Evolutionary conservation across 1,284 basidiomycete species (phyloP).

Genomic region (Fistulinella staudtii): DNA sequence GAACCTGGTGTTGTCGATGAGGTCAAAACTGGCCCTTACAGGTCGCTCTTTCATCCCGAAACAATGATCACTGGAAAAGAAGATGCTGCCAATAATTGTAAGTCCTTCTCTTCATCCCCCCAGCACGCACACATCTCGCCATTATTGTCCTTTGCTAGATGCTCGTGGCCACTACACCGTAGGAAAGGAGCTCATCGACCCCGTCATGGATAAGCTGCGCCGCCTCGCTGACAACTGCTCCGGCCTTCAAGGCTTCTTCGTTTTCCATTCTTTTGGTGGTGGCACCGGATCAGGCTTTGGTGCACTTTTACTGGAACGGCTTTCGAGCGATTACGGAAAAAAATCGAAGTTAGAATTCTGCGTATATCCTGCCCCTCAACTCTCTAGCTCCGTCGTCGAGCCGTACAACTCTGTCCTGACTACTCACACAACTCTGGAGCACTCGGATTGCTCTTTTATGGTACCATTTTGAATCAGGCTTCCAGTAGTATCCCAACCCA

Average conservation of each 20-base stretch:
- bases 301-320: slow-evolving; percentile 92
- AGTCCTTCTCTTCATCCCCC: slow-evolving; percentile 33
- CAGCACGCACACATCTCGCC: slow-evolving; percentile 10
- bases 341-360: slow-evolving; percentile 99
- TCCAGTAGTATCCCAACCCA: slow-evolving; percentile 2
- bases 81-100: slow-evolving; percentile 99
- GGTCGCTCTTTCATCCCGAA: slow-evolving; percentile 97
- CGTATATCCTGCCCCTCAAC: slow-evolving; percentile 93
- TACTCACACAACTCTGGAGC: slow-evolving; percentile 98
- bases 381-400: slow-evolving; percentile 97
- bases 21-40: slow-evolving; percentile 92
- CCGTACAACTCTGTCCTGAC: slow-evolving; percentile 99
- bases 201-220: slow-evolving; percentile 94
- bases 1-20: slow-evolving; percentile 97
- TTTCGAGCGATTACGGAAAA: slow-evolving; percentile 98
- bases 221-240: slow-evolving; percentile 97
- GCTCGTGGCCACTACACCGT: slow-evolving; percentile 98
- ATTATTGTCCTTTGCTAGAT: slow-evolving; percentile 49
- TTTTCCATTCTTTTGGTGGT: slow-evolving; percentile 99
- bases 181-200: slow-evolving; percentile 91
- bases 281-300: slow-evolving; percentile 99
- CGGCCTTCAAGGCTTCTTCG: slow-evolving; percentile 99
- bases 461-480: slow-evolving; percentile 34
- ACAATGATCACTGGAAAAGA: slow-evolving; percentile 99
- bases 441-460: slow-evolving; percentile 99